Evolutionary conservation across 306 rosid genomes (phyloP), one percentile per base, ranked within the genome.

Genomic region (Castanospermum australe): DNA sequence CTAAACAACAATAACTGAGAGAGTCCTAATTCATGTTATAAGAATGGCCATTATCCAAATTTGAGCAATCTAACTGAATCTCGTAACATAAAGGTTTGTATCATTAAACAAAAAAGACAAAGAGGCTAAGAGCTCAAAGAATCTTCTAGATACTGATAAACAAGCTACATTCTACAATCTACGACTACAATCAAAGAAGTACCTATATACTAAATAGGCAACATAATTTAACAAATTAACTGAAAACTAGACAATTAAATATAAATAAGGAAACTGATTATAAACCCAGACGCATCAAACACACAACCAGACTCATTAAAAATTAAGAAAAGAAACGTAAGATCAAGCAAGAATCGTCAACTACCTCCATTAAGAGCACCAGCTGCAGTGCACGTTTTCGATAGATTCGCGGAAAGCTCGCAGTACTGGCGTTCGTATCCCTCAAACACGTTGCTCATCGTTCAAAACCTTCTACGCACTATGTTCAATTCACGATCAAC

Each of bases 351-450:
- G 33, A 61, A 60, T 84, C 13, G 2, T 36, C 11, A 41, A 24
- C 36, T 28, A 93, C 98, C 98, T 88, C 97, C 98, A 82, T 89
- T 89, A 62, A 93, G 92, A 76, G 90, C 87, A 52, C 76, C 78
- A 56, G 89, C 83, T 0, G 88, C 83, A 62, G 97, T 86, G 83
- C 95, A 93, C 84, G 89, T 92, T 60, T 88, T 91, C 2, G 83
- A 81, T 56, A 93, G 85, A 86, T 87, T 93, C 21, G 95, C 95
- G 13, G 98, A 93, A 67, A 88, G 84, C 82, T 91, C 97, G 67
- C 97, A 91, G 87, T 91, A 93, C 22, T 87, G 91, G 74, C 97
- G 98, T 77, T 93, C 98, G 83, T 88, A 93, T 20, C 97, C 90
- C 76, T 92, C 97, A 63, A 93, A 93, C 33, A 90, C 92, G 82